Percentiles rank a stretch among this genome's conserved stretches.
phyloP scores from a whole-genome alignment of 306 rosid genomes.

The Echinosophora koreensis region DNA sequence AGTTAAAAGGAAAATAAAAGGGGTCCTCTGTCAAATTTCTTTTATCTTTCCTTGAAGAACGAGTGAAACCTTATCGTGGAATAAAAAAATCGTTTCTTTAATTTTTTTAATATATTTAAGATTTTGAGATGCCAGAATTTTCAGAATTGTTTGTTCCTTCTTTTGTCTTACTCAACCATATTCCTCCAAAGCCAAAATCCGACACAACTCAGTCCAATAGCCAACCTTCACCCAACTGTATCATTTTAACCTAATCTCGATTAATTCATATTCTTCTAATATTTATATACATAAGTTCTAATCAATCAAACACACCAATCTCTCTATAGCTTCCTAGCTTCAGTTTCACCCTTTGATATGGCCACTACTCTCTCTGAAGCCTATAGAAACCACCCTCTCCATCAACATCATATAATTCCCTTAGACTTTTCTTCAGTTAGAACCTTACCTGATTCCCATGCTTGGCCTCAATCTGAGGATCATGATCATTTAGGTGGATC shows the following conservation, averaged over 20 bases:
- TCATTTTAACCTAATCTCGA: slow-evolving; percentile 48
- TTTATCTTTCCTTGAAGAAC: slow-evolving; percentile 32
- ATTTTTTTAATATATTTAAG: slow-evolving; percentile 21
- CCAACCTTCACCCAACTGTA: slow-evolving; percentile 62
- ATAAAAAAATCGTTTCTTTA: slow-evolving; percentile 18
- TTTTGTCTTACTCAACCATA: slow-evolving; percentile 59
- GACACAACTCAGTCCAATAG: slow-evolving; percentile 67
- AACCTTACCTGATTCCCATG: slow-evolving; percentile 75
- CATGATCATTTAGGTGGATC: neutral
- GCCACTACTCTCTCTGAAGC: slow-evolving; percentile 60
- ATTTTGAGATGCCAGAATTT: slow-evolving; percentile 51
- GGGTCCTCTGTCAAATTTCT: slow-evolving; percentile 41
- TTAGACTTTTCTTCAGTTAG: slow-evolving; percentile 61
- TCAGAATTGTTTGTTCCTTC: slow-evolving; percentile 51
- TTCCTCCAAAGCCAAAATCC: slow-evolving; percentile 48
- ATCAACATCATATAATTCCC: slow-evolving; percentile 62
- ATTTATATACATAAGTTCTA: slow-evolving; percentile 4
- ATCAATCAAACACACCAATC: neutral
- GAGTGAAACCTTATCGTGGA: slow-evolving; percentile 44
- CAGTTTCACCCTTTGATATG: slow-evolving; percentile 44
- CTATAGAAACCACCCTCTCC: slow-evolving; percentile 53
- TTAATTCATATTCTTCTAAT: neutral
- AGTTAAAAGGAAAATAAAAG: slow-evolving; percentile 45
- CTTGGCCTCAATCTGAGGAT: slow-evolving; percentile 56
- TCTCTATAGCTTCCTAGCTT: neutral